phyloP scores from a whole-genome alignment of 345 rosid genomes.

The Sapria himalayana region DNA sequence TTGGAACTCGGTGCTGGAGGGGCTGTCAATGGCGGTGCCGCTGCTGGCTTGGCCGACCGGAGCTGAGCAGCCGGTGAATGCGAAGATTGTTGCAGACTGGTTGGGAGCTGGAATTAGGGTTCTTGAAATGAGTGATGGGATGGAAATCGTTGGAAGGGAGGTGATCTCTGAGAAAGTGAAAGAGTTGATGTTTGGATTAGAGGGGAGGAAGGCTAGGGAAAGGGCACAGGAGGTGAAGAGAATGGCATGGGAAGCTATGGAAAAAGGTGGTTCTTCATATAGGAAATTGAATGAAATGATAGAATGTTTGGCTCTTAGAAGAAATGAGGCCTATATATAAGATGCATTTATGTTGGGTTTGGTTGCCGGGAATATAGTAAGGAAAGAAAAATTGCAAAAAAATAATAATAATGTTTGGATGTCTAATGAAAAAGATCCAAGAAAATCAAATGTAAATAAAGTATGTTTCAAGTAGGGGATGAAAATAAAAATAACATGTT shows the following conservation, averaged over 20 bases:
- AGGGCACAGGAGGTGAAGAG: constrained; percentile 8
- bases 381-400: no score
- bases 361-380: no score
- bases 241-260: constrained; percentile 9
- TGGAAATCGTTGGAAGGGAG: constrained; percentile 1
- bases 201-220: constrained; percentile 10
- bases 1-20: constrained; percentile 14
- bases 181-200: constrained; percentile 13
- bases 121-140: not conserved
- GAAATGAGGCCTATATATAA: no score
- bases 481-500: no score
- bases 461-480: no score
- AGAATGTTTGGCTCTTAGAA: not conserved
- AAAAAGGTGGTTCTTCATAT: constrained; percentile 9
- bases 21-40: constrained; percentile 12
- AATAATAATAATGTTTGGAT: no score
- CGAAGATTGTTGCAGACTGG: constrained; percentile 6
- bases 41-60: constrained; percentile 12
- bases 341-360: no score
- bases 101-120: constrained; percentile 4
- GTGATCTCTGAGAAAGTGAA: constrained; percentile 7
- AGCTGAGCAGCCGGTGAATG: constrained; percentile 13
- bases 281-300: constrained; percentile 9
- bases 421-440: no score
- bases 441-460: no score